Evolutionary conservation across 371 early-diverging fungal species (phyloP).

Genomic region (Mucor mucedo): DNA sequence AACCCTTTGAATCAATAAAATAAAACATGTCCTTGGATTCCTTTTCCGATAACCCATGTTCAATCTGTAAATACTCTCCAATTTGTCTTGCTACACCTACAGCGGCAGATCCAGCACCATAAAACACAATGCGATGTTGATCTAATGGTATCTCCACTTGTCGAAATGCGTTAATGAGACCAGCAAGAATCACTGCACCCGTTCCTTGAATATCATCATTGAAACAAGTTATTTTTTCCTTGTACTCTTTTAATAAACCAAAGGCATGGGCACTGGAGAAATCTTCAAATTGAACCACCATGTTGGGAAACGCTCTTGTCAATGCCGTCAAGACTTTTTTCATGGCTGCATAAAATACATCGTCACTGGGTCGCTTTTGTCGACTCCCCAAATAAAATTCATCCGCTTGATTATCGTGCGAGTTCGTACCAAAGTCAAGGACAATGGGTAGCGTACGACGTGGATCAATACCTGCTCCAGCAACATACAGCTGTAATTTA

Average conservation of each 20-base stretch:
- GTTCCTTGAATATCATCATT: constrained; percentile 82
- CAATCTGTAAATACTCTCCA: constrained; percentile 72
- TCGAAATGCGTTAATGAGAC: constrained; percentile 87
- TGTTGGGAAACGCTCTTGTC: constrained; percentile 69
- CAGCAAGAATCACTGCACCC: constrained; percentile 90
- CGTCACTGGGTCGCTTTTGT: constrained; percentile 71
- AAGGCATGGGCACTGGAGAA: constrained; percentile 90
- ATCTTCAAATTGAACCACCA: constrained; percentile 93
- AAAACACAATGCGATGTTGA: constrained; percentile 87
- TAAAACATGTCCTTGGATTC: constrained; percentile 81
- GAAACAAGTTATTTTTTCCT: constrained; percentile 70
- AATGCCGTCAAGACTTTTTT: constrained; percentile 82
- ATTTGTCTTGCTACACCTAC: constrained; percentile 91
- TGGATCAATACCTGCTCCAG: constrained; percentile 90
- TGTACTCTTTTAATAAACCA: constrained; percentile 71
- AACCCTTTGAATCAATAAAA: constrained; percentile 81
- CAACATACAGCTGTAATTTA: constrained; percentile 90
- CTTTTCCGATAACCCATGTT: constrained; percentile 69
- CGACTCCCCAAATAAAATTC: constrained; percentile 87
- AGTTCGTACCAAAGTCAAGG: constrained; percentile 84
- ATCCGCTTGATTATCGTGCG: constrained; percentile 70
- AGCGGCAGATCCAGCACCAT: constrained; percentile 88
- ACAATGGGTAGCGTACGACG: constrained; percentile 83
- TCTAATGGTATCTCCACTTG: constrained; percentile 59
- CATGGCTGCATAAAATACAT: constrained; percentile 77